Conservation (phyloP, 2,329 filamentous ascomycete species). For the Aspergillus brasiliensis region DNA sequence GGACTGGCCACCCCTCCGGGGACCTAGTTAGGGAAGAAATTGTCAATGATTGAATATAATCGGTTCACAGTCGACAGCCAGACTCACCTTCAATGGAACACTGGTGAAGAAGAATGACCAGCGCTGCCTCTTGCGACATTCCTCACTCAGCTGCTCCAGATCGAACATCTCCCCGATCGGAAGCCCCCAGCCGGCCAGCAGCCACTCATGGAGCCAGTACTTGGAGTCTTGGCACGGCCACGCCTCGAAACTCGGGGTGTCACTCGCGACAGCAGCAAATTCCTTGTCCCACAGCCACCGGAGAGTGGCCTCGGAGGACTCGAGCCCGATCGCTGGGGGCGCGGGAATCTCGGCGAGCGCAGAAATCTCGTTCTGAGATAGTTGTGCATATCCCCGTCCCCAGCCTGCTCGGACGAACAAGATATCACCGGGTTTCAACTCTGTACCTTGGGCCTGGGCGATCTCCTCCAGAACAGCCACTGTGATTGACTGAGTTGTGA, state of each 20-base stretch:
- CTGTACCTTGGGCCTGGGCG: background rate
- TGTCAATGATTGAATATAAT: background rate
- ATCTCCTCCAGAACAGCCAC: background rate
- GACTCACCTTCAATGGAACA: background rate
- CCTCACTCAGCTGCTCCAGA: background rate
- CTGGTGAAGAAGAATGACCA: constrained; percentile 2
- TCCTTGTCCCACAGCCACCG: background rate
- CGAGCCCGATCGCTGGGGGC: background rate
- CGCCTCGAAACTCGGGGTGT: background rate
- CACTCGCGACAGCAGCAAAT: background rate
- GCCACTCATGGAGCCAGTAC: constrained; percentile 16
- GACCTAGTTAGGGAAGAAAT: background rate
- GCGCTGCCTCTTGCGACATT: background rate
- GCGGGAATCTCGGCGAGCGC: background rate
- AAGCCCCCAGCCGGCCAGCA: constrained; percentile 34
- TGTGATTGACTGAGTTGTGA: background rate
- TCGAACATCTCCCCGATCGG: constrained; percentile 32
- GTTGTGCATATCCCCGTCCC: background rate
- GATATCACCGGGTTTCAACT: background rate
- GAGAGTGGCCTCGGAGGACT: background rate
- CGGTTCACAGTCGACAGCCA: background rate
- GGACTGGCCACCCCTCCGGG: background rate
- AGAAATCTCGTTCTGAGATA: background rate
- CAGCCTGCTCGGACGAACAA: background rate
- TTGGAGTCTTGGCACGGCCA: background rate